Base-by-base conservation (phyloP, 148 eudicot genomes). In the Rheum nobile region DNA sequence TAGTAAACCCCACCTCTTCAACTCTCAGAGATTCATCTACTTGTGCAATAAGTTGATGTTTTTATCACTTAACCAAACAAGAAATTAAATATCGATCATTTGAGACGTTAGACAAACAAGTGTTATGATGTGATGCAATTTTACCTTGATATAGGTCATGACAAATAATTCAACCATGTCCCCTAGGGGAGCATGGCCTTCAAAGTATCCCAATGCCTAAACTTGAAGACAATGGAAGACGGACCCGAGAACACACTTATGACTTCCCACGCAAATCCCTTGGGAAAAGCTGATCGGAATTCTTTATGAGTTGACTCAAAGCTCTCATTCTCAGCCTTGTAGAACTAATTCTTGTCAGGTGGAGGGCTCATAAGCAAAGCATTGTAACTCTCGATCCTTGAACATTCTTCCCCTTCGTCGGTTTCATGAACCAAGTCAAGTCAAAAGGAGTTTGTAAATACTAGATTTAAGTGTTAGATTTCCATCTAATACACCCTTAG, bases 251-350 rank as follows among this genome's bases (percentile, higher is more conserved):
- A 86, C 29, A 91, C 95, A 24, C 81, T 65, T 1, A 86, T 55
- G 41, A 93, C 92, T 74, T 93, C 98, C 96, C 94, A 93, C 0
- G 92, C 96, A 34, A 93, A 93, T 9, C 98, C 98, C 1, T 94
- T 82, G 21, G 98, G 98, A 72, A 93, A 87, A 0, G 92, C 97
- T 0, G 86, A 77, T 42, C 85, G 82, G 17, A 93, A 93, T 0
- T 37, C 77, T 2, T 91, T 87, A 43, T 93, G 97, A 22, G 97
- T 91, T 0, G 98, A 89, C 61, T 93, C 95, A 24, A 93, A 93
- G 75, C 77, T 90, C 79, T 90, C 96, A 82, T 90, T 84, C 5
- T 91, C 92, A 0, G 89, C 86, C 77, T 89, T 89, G 84, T 89
- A 93, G 61, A 77, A 86, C 71, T 87, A 84, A 35, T 82, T 85